phyloP scores from a whole-genome alignment of 1,284 basidiomycete genomes.

The Trametes pubescens region DNA sequence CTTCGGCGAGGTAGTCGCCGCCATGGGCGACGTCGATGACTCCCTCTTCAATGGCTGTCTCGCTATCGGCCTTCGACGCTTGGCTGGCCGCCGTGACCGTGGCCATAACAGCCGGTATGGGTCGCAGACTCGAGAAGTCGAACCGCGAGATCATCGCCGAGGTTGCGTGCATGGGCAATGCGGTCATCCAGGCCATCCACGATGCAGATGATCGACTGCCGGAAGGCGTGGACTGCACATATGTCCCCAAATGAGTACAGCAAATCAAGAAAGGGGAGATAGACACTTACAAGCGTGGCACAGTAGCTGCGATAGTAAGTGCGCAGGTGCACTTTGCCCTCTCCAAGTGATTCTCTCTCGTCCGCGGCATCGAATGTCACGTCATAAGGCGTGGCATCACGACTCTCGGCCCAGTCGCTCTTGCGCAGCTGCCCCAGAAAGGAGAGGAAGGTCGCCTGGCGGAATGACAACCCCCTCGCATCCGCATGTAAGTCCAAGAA shows the following conservation, averaged over 20 bases:
- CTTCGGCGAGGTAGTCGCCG: constrained; percentile 13
- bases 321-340: constrained; percentile 47
- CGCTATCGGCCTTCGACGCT: constrained; percentile 1
- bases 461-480: constrained; percentile 50
- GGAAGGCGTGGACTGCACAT: neutral
- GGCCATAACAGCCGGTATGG: constrained; percentile 46
- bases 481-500: constrained; percentile 55
- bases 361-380: constrained; percentile 56
- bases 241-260: neutral
- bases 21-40: constrained; percentile 17
- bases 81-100: constrained; percentile 15
- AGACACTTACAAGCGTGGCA: constrained; percentile 47
- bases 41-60: constrained; percentile 18
- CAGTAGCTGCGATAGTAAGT: constrained; percentile 57
- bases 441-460: constrained; percentile 44
- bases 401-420: constrained; percentile 58
- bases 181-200: constrained; percentile 17
- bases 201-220: constrained; percentile 2
- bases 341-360: constrained; percentile 49
- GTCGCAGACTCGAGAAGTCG: constrained; percentile 48
- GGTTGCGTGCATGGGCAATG: constrained; percentile 37
- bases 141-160: constrained; percentile 45
- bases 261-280: neutral
- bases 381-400: constrained; percentile 57
- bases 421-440: constrained; percentile 52